Conservation (phyloP, 2,329 filamentous ascomycete genomes). For the Conoideocrella luteorostrata region DNA sequence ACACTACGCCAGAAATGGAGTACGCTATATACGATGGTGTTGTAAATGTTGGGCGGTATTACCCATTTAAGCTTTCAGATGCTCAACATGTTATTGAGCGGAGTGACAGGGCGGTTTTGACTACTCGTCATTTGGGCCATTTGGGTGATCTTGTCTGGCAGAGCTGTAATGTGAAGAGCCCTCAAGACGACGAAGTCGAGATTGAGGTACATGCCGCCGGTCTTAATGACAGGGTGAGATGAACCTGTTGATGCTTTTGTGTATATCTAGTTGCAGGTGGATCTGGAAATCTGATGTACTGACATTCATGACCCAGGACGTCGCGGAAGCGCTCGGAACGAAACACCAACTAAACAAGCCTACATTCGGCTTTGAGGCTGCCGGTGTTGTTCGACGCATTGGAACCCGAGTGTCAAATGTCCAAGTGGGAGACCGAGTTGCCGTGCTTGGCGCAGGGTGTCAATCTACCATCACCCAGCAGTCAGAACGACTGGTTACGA, state of each 20-base stretch:
- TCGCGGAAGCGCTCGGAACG: too few relatives aligned
- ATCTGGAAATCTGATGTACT: too few relatives aligned
- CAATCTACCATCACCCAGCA: background rate
- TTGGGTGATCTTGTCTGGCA: conserved; percentile 1
- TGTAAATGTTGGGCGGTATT: conserved; percentile 1
- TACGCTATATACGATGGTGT: background rate
- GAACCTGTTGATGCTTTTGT: conserved; percentile 12
- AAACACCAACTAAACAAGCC: too few relatives aligned
- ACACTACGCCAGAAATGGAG: too few relatives aligned
- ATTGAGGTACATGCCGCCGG: conserved; percentile 3
- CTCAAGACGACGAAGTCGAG: background rate
- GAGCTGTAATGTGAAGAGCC: too few relatives aligned
- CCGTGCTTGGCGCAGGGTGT: too few relatives aligned
- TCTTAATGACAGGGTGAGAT: conserved; percentile 7
- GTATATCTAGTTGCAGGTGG: conserved; percentile 5
- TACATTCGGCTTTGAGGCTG: conserved; percentile 23
- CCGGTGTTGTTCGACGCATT: conserved; percentile 15
- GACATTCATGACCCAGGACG: too few relatives aligned
- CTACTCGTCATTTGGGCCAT: background rate
- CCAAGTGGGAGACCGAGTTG: conserved; percentile 29
- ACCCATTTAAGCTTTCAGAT: conserved; percentile 4
- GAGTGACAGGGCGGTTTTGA: background rate
- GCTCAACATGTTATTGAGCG: background rate
- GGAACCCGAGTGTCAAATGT: conserved; percentile 14
- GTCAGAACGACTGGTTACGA: background rate